Percentiles rank a stretch among this genome's conserved stretches.
These are phyloP conservation scores for Sporothrix globosa DNA, from an alignment of 2,329 filamentous ascomycete genomes.

Conservation along the genomic window DNA sequence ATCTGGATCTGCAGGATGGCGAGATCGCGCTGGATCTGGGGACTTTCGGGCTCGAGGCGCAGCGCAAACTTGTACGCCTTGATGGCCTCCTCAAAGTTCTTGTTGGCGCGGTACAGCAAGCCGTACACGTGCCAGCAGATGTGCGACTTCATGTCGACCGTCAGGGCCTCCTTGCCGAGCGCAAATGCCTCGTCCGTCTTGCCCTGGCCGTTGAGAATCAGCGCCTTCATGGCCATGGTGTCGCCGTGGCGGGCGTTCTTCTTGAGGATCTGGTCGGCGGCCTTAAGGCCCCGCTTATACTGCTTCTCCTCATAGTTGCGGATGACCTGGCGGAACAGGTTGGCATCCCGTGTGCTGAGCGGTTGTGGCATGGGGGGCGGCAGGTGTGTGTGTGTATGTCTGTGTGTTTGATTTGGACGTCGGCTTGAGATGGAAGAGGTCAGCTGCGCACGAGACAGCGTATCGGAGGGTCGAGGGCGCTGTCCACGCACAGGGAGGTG, in stretches of 20 bases:
- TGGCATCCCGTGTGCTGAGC: conserved; percentile 83
- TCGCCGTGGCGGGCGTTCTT: conserved; percentile 97
- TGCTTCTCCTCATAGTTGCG: conserved; percentile 98
- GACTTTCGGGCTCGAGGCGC: conserved; percentile 88
- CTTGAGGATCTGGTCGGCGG: conserved; percentile 92
- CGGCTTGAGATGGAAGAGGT: no score
- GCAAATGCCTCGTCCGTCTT: conserved; percentile 93
- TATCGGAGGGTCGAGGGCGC: conserved; percentile 10
- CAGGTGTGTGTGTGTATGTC: conserved; percentile 15
- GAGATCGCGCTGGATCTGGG: conserved; percentile 91
- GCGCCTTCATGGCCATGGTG: conserved; percentile 97
- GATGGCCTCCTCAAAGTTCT: conserved; percentile 98
- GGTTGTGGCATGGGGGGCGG: conserved; percentile 66
- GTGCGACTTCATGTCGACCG: conserved; percentile 97
- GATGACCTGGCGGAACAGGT: conserved; percentile 92
- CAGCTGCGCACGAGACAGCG: conserved; percentile 26
- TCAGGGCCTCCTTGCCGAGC: conserved; percentile 87
- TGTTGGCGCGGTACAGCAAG: conserved; percentile 85
- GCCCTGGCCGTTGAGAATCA: conserved; percentile 91
- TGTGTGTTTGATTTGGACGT: not conserved
- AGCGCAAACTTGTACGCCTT: conserved; percentile 98
- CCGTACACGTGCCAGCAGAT: conserved; percentile 99
- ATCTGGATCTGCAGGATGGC: conserved; percentile 94
- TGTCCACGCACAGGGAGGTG: conserved; percentile 4
- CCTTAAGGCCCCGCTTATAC: conserved; percentile 92